Percentiles rank a stretch among this genome's conserved stretches.
Conservation (phyloP, 2,329 filamentous ascomycete genomes). For the Cordyceps fumosorosea region DNA sequence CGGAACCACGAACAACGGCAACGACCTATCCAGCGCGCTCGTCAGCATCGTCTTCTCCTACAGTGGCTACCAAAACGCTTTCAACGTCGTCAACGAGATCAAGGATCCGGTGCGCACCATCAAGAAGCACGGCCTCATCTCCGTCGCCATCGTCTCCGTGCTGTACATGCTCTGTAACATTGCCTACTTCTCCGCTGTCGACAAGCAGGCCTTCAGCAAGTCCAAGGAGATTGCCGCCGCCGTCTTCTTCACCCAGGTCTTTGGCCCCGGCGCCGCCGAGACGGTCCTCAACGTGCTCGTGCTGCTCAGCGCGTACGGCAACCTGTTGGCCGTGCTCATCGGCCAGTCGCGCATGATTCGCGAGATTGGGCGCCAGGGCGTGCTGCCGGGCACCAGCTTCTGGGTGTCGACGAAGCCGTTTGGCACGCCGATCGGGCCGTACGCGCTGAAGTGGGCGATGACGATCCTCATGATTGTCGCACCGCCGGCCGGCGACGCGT, state of each 20-base stretch:
- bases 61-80: conserved; percentile 50
- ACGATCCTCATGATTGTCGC: conserved; percentile 55
- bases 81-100: conserved; percentile 57
- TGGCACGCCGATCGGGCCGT: conserved; percentile 55
- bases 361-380: conserved; percentile 55
- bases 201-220: conserved; percentile 44
- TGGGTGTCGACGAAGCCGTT: conserved; percentile 60
- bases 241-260: conserved; percentile 53
- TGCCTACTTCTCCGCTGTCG: conserved; percentile 53
- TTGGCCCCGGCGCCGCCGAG: conserved; percentile 42
- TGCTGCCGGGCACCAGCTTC: conserved; percentile 52
- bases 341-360: conserved; percentile 50
- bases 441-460: conserved; percentile 49
- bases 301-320: conserved; percentile 51
- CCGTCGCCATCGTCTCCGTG: conserved; percentile 43
- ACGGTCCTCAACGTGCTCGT: conserved; percentile 52
- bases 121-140: conserved; percentile 41
- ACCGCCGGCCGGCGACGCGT: conserved; percentile 57
- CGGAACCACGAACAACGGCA: conserved; percentile 29
- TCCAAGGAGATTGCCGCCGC: conserved; percentile 49
- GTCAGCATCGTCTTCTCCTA: conserved; percentile 55
- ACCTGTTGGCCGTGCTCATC: conserved; percentile 49
- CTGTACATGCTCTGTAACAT: conserved; percentile 55
- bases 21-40: conserved; percentile 39
- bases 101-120: conserved; percentile 53